Conservation (phyloP, 495 filamentous ascomycete genomes). For the Daldinia bambusicola region DNA sequence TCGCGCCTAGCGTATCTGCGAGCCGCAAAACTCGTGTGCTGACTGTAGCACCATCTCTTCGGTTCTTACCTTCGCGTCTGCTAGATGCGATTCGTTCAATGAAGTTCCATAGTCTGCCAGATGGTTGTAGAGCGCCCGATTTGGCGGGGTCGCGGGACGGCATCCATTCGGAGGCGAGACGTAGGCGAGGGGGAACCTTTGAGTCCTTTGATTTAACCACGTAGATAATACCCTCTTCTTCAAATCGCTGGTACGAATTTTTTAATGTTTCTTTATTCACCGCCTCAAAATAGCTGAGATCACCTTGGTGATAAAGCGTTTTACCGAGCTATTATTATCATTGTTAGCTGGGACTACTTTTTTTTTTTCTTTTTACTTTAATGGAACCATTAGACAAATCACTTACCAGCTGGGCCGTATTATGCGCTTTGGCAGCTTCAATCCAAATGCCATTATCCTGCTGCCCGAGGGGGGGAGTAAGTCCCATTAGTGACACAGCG, state of each 20-base stretch:
- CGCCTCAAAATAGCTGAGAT: conserved; percentile 95
- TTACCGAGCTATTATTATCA: conserved; percentile 79
- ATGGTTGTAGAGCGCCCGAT: conserved; percentile 69
- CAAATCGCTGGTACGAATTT: conserved; percentile 87
- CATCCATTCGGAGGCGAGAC: conserved; percentile 80
- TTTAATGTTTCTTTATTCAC: conserved; percentile 98
- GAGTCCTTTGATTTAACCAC: conserved; percentile 71
- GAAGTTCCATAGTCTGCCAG: conserved; percentile 88
- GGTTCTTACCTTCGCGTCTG: conserved; percentile 91
- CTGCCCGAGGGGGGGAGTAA: conserved; percentile 74
- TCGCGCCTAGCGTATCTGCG: conserved; percentile 67
- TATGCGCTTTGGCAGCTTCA: conserved; percentile 77
- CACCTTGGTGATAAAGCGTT: conserved; percentile 96
- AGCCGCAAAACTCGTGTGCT: conserved; percentile 81
- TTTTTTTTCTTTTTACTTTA: neutral
- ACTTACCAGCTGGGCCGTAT: conserved; percentile 82
- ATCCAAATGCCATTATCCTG: conserved; percentile 76
- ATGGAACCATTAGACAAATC: neutral
- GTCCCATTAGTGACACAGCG: conserved; percentile 82
- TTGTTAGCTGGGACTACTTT: conserved; percentile 21
- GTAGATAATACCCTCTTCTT: conserved; percentile 88
- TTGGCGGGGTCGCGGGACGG: conserved; percentile 68
- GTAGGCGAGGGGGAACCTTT: conserved; percentile 66
- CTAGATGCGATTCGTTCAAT: conserved; percentile 85
- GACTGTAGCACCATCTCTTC: conserved; percentile 90